Conservation (phyloP, 352 stramenopile genomes). For the Pythium brachiatum region DNA sequence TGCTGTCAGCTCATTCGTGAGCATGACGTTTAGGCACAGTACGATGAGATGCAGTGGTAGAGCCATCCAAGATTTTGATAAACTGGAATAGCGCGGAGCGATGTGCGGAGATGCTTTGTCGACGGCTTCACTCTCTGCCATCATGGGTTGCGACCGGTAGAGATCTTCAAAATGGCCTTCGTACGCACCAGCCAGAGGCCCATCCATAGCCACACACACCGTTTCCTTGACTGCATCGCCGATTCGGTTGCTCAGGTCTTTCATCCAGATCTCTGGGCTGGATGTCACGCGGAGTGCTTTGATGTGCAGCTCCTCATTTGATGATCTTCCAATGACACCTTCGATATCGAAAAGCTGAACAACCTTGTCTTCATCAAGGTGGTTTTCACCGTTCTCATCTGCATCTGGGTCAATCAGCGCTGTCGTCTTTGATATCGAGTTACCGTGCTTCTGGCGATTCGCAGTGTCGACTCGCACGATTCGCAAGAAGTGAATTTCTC, state of each 20-base stretch:
- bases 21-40: constrained; percentile 51
- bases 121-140: neutral
- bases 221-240: constrained; percentile 35
- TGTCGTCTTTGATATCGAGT: neutral
- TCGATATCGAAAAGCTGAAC: constrained; percentile 38
- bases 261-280: constrained; percentile 65
- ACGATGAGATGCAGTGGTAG: constrained; percentile 54
- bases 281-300: constrained; percentile 39
- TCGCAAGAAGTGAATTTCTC: constrained; percentile 35
- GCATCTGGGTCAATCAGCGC: neutral
- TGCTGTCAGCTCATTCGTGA: constrained; percentile 48
- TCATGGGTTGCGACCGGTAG: constrained; percentile 16
- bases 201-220: constrained; percentile 33
- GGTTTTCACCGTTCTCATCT: neutral
- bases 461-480: constrained; percentile 19
- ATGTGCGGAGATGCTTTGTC: neutral
- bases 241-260: constrained; percentile 49
- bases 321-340: constrained; percentile 28
- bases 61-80: constrained; percentile 29
- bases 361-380: constrained; percentile 14
- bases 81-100: neutral
- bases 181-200: constrained; percentile 36
- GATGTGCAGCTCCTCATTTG: constrained; percentile 37
- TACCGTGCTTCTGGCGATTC: neutral
- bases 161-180: constrained; percentile 48